Evolutionary conservation across 2,329 filamentous ascomycete species (phyloP).

Genomic region (Aspergillus ruber): DNA sequence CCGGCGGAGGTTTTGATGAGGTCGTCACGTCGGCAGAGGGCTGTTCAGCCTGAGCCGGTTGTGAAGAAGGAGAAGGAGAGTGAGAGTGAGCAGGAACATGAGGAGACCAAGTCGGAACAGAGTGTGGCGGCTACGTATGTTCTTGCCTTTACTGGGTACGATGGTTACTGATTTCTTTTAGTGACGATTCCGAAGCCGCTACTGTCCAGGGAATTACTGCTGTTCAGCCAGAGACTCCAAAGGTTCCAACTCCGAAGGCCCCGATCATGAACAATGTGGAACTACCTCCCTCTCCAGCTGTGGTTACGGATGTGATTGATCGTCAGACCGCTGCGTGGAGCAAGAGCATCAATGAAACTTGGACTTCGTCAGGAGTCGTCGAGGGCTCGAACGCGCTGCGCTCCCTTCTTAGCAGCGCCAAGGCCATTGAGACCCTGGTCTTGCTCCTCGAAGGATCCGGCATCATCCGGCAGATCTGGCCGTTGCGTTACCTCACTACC

Average conservation of each 20-base stretch:
- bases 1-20: slow-evolving; percentile 9
- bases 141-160: slow-evolving; percentile 10
- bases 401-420: slow-evolving; percentile 62
- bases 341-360: slow-evolving; percentile 27
- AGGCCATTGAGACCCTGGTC: slow-evolving; percentile 62
- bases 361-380: slow-evolving; percentile 29
- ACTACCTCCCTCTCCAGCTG: slow-evolving; percentile 36
- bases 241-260: neutral
- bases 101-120: neutral
- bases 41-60: slow-evolving; percentile 24
- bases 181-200: neutral
- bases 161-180: neutral
- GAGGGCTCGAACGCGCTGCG: slow-evolving; percentile 57
- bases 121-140: neutral
- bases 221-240: neutral
- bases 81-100: neutral
- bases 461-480: slow-evolving; percentile 64
- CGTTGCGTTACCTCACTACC: slow-evolving; percentile 65
- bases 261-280: slow-evolving; percentile 4
- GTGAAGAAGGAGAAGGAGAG: slow-evolving; percentile 33
- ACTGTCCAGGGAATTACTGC: neutral
- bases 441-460: slow-evolving; percentile 63
- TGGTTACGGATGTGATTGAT: slow-evolving; percentile 65
- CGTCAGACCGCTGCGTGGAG: slow-evolving; percentile 44
- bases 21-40: slow-evolving; percentile 32